Base-by-base conservation (phyloP, 176 grass and related monocot genomes). In the Saccharum officinarum region DNA sequence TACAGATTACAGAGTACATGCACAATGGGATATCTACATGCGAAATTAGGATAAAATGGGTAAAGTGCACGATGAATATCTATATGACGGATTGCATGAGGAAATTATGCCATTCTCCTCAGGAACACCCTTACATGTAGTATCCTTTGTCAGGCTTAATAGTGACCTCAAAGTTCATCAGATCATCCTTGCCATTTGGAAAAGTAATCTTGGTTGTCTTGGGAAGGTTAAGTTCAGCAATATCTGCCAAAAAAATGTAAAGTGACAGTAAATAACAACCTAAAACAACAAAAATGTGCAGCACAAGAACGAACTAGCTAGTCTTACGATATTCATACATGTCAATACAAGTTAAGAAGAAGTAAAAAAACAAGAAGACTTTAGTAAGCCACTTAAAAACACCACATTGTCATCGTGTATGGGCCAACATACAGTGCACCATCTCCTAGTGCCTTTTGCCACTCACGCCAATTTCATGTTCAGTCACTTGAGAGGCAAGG, bases 131-230 rank as follows among this genome's bases (percentile, higher is more conserved):
- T 92, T 90, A 94, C 92, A 77, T 59, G 63, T 94, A 94, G 75
- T 86, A 94, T 85, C 92, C 89, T 85, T 95, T 90, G 74, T 95
- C 93, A 75, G 93, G 93, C 34, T 69, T 77, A 61, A 95, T 78
- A 60, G 72, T 88, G 57, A 67, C 61, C 72, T 92, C 90, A 63
- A 95, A 92, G 68, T 90, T 92, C 93, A 95, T 95, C 78, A 95
- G 80, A 84, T 95, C 90, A 86, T 95, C 90, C 84, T 95, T 95
- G 66, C 87, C 93, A 74, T 95, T 95, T 3, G 93, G 93, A 79
- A 95, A 95, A 80, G 87, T 84, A 81, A 95, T 92, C 71, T 22
- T 83, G 41, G 83, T 95, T 20, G 85, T 90, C 65, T 80, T 90
- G 39, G 93, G 93, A 61, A 95, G 82, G 80, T 95, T 95, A 38